Conservation (phyloP, 768 basidiomycete species). For the Suillus paluster region DNA sequence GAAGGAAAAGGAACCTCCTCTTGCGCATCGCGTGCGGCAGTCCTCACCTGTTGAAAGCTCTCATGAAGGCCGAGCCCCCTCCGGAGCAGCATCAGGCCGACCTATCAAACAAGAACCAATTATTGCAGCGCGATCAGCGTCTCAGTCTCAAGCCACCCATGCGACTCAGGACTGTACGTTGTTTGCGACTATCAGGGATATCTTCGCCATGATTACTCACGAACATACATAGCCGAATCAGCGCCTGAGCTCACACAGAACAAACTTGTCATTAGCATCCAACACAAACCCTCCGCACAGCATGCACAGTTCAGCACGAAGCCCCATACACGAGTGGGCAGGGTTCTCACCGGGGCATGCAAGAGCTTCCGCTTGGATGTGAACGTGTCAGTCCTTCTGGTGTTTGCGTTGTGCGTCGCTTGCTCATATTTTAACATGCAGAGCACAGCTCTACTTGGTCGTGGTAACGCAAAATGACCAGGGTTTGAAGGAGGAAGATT, state of each 20-base stretch:
- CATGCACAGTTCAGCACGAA: conserved; percentile 37
- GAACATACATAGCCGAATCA: neutral
- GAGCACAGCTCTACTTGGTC: conserved; percentile 30
- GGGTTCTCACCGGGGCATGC: conserved; percentile 31
- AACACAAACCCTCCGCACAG: conserved; percentile 32
- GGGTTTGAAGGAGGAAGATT: conserved; percentile 26
- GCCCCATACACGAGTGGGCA: conserved; percentile 33
- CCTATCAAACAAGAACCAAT: neutral
- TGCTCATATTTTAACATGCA: conserved; percentile 2
- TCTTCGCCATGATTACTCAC: neutral
- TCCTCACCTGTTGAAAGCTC: neutral
- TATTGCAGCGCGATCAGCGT: neutral
- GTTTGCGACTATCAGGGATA: neutral
- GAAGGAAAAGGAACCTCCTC: neutral
- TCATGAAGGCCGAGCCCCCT: neutral
- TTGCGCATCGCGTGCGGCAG: neutral
- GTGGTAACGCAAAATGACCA: conserved; percentile 27
- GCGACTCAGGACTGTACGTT: neutral
- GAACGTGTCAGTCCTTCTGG: conserved; percentile 19
- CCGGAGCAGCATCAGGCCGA: neutral
- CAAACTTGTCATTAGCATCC: conserved; percentile 29
- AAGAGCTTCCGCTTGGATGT: conserved; percentile 32
- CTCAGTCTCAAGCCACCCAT: neutral
- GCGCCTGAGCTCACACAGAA: neutral
- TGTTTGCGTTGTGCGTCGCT: neutral